phyloP scores from a whole-genome alignment of 2,329 filamentous ascomycete species.

The Neofusicoccum umdonicola region DNA sequence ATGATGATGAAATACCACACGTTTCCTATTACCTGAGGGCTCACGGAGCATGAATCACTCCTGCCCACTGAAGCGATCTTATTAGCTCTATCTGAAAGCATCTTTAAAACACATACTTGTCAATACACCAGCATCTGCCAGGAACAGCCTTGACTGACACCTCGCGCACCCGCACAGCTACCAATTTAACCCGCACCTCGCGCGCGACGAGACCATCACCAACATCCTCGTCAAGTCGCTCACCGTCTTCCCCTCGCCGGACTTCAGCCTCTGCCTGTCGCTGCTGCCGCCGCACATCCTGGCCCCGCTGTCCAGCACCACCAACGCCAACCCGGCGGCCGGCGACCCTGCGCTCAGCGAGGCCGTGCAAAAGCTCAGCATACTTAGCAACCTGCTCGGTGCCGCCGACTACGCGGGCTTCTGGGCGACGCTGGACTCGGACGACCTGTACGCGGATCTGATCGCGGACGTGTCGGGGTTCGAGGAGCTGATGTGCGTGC shows the following conservation, averaged over 20 bases:
- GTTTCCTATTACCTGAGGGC: constrained; percentile 98
- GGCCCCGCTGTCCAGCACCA: constrained; percentile 55
- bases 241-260: constrained; percentile 92
- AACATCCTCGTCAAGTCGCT: constrained; percentile 98
- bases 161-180: constrained; percentile 59
- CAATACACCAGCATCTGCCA: background rate
- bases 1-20: constrained; percentile 75
- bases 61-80: constrained; percentile 64
- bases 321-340: constrained; percentile 49
- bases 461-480: constrained; percentile 93
- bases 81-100: constrained; percentile 72
- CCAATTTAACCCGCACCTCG: constrained; percentile 98
- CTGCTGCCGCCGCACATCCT: constrained; percentile 85
- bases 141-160: constrained; percentile 17
- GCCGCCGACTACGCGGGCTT: constrained; percentile 87
- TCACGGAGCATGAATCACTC: constrained; percentile 57
- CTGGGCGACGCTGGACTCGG: constrained; percentile 88
- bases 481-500: constrained; percentile 86
- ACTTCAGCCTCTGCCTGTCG: constrained; percentile 91
- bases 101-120: background rate
- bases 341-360: constrained; percentile 73
- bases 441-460: constrained; percentile 93
- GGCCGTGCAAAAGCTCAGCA: constrained; percentile 82
- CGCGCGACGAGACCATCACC: constrained; percentile 95
- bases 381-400: constrained; percentile 82